Evolutionary conservation across 1,284 basidiomycete species (phyloP), one percentile per base, ranked within the genome.

Genomic region (Rhodotorula sp.): DNA sequence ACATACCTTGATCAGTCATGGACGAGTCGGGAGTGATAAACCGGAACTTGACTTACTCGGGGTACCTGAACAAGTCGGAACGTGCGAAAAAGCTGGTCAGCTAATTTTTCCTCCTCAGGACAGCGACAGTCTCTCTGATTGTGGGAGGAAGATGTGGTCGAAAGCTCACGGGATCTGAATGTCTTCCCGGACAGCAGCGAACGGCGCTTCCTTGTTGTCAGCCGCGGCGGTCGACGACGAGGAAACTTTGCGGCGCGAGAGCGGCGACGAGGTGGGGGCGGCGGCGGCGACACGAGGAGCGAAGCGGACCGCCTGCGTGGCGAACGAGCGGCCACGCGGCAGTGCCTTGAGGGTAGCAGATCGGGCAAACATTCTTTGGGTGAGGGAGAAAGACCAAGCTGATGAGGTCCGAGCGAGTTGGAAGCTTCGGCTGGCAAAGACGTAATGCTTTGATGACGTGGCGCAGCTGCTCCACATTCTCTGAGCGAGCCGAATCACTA

Each of bases 101-200:
- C 37, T 10, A 42, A 12, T 42, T 42, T 42, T 12, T 12, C 37
- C 8, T 10, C 37, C 8, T 14, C n/a, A n/a, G n/a, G n/a, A n/a
- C n/a, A n/a, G n/a, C n/a, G n/a, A n/a, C n/a, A n/a, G n/a, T n/a
- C n/a, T n/a, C n/a, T n/a, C n/a, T n/a, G n/a, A n/a, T n/a, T n/a
- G n/a, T n/a, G n/a, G n/a, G n/a, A n/a, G n/a, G n/a, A n/a, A n/a
- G n/a, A n/a, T n/a, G n/a, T n/a, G n/a, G 37, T 42, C 8, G 1
- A 29, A 42, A 3, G 56, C 66, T 42, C 29, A 70, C 64, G 67
- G 66, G 51, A 68, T 66, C 37, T 49, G 20, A 58, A 68, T 68
- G 59, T 67, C 69, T 45, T 71, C 69, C 17, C 46, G 56, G n/a
- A 71, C 66, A 51, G 66, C 59, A 17, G 67, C 67, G 20, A 37